Evolutionary conservation across 2,329 filamentous ascomycete species (phyloP).

Genomic region (Graphilbum ipis-grandicollis): DNA sequence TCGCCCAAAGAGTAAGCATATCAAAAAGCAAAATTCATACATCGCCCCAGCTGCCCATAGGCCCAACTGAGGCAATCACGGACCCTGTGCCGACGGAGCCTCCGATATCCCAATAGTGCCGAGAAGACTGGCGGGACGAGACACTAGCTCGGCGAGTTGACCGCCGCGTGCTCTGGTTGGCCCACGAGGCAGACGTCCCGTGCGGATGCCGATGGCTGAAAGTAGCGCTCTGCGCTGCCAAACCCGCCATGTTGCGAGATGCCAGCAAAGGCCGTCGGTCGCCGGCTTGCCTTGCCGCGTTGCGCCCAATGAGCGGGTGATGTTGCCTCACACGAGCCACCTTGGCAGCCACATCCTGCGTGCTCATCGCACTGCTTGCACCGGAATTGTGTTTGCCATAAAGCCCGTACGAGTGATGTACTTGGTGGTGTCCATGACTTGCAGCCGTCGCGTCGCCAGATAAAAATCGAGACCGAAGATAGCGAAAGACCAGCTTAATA

Average conservation of each 20-base stretch:
- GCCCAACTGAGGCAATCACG: slow-evolving; percentile 46
- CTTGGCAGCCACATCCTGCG: slow-evolving; percentile 54
- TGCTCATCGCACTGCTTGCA: slow-evolving; percentile 12
- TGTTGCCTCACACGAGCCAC: slow-evolving; percentile 75
- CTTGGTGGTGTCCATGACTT: slow-evolving; percentile 1
- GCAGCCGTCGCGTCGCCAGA: slow-evolving; percentile 19
- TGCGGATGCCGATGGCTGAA: slow-evolving; percentile 26
- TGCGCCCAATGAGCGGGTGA: slow-evolving; percentile 62
- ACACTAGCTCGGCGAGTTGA: slow-evolving; percentile 49
- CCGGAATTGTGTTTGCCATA: neutral
- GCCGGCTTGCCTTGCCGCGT: slow-evolving; percentile 7
- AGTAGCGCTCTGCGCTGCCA: slow-evolving; percentile 28
- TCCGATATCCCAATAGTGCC: slow-evolving; percentile 88
- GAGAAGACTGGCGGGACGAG: slow-evolving; percentile 61
- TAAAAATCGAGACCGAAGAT: slow-evolving; percentile 60
- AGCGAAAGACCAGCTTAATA: slow-evolving; percentile 80
- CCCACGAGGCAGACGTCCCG: slow-evolving; percentile 51
- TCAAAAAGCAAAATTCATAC: slow-evolving; percentile 25
- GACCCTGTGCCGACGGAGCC: slow-evolving; percentile 63
- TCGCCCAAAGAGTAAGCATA: too few species aligned
- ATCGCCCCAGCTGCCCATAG: slow-evolving; percentile 67
- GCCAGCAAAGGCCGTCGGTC: slow-evolving; percentile 39
- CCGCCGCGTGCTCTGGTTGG: slow-evolving; percentile 70
- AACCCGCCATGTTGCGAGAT: slow-evolving; percentile 11
- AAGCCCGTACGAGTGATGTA: neutral